Percentiles rank a stretch among this genome's conserved stretches.
Conservation (phyloP, 257 asterid genomes). For the Solanum virginianum region DNA sequence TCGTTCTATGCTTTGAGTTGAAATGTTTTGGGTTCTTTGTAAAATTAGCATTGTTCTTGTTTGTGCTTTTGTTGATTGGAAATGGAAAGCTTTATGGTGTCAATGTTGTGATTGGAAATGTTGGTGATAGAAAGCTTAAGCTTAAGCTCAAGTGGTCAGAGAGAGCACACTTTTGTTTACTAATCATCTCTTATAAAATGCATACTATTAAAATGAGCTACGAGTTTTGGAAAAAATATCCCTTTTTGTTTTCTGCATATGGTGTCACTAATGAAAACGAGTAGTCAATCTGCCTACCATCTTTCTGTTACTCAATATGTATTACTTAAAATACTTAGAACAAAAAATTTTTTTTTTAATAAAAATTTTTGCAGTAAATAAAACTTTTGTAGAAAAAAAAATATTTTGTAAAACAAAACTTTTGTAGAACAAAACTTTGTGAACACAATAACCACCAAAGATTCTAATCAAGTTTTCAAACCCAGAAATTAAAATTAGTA, state of each 20-base stretch:
- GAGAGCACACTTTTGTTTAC: not conserved
- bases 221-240: not conserved
- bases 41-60: not conserved
- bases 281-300: not conserved
- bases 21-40: not conserved
- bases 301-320: no score
- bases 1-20: not conserved
- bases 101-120: not conserved
- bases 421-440: no score
- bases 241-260: not conserved
- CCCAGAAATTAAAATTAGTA: no score
- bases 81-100: not conserved
- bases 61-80: not conserved
- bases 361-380: no score
- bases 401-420: no score
- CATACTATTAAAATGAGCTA: not conserved
- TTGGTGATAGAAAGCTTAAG: not conserved
- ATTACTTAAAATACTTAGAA: no score
- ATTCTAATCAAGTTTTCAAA: no score
- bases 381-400: no score
- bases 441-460: no score
- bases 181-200: not conserved
- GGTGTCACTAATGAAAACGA: not conserved
- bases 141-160: no score
- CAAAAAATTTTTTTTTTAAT: no score